A percentile compares a stretch with the other conserved stretches of the same genome.
Evolutionary conservation across 208 protist genomes (phyloP).

Genomic region (Leishmania arabica): DNA sequence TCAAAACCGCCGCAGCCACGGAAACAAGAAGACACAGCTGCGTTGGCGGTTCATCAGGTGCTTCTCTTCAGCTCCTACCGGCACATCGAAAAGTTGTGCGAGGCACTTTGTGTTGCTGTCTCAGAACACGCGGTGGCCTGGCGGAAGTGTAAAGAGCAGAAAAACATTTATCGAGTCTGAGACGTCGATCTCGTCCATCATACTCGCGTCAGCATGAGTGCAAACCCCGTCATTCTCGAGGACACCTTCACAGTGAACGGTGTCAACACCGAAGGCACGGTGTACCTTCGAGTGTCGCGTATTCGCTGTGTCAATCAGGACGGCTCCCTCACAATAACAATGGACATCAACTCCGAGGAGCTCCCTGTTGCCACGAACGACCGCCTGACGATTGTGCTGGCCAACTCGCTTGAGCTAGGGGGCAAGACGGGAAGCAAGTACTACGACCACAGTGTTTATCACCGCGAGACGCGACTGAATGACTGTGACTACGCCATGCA

Average conservation of each 20-base stretch:
- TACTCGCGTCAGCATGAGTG: constrained; percentile 37
- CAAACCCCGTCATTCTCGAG: constrained; percentile 85
- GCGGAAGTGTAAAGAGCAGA: neutral
- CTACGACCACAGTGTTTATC: constrained; percentile 92
- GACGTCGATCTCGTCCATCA: neutral
- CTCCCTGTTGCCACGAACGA: constrained; percentile 94
- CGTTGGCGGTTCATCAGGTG: too few species aligned
- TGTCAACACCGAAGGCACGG: constrained; percentile 74
- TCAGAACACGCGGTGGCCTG: neutral
- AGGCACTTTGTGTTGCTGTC: neutral
- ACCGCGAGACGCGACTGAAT: constrained; percentile 91
- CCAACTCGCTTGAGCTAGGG: constrained; percentile 91
- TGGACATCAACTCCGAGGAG: constrained; percentile 97
- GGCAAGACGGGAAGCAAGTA: constrained; percentile 78
- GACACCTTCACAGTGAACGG: constrained; percentile 89
- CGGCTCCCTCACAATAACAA: constrained; percentile 69
- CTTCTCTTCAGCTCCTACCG: neutral
- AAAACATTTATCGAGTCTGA: neutral
- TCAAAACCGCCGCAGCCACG: neutral
- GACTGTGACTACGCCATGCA: constrained; percentile 99
- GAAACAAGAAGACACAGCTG: neutral
- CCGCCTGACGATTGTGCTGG: constrained; percentile 94
- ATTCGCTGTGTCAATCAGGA: constrained; percentile 84
- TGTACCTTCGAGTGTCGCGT: constrained; percentile 87
- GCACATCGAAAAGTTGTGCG: neutral